Evolutionary conservation across 2,329 filamentous ascomycete genomes (phyloP).

Genomic region (Fusarium anguioides): DNA sequence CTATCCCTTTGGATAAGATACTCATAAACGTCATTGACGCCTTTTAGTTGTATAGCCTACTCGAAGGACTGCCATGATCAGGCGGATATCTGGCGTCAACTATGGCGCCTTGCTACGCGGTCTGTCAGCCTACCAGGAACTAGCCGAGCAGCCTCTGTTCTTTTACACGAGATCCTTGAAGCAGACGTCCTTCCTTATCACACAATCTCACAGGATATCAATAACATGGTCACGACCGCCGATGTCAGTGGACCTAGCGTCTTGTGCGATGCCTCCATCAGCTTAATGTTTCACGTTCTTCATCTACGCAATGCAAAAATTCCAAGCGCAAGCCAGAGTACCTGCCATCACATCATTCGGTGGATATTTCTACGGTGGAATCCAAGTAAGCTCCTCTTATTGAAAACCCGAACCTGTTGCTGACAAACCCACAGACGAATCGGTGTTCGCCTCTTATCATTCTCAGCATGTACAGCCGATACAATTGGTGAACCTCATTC

Average conservation of each 20-base stretch:
- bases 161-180: slow-evolving; percentile 76
- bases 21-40: slow-evolving; percentile 38
- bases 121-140: slow-evolving; percentile 75
- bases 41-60: slow-evolving; percentile 48
- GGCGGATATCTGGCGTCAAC: slow-evolving; percentile 70
- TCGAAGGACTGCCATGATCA: slow-evolving; percentile 50
- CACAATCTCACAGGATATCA: slow-evolving; percentile 74
- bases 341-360: slow-evolving; percentile 76
- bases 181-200: slow-evolving; percentile 74
- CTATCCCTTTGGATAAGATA: neutral
- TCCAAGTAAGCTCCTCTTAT: slow-evolving; percentile 68
- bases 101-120: slow-evolving; percentile 80
- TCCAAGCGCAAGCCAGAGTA: slow-evolving; percentile 74
- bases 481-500: slow-evolving; percentile 76
- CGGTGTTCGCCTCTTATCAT: slow-evolving; percentile 72
- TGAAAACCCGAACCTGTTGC: neutral
- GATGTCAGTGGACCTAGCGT: slow-evolving; percentile 84
- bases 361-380: slow-evolving; percentile 89
- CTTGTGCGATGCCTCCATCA: slow-evolving; percentile 82
- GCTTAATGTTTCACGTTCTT: slow-evolving; percentile 77
- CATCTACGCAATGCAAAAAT: slow-evolving; percentile 73
- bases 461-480: slow-evolving; percentile 71
- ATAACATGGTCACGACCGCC: slow-evolving; percentile 77
- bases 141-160: slow-evolving; percentile 80
- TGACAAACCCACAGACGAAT: slow-evolving; percentile 66